Percentiles rank a stretch among this genome's conserved stretches.
Evolutionary conservation across 106 monocot species (phyloP).

Genomic region (Platanthera guangdongensis): DNA sequence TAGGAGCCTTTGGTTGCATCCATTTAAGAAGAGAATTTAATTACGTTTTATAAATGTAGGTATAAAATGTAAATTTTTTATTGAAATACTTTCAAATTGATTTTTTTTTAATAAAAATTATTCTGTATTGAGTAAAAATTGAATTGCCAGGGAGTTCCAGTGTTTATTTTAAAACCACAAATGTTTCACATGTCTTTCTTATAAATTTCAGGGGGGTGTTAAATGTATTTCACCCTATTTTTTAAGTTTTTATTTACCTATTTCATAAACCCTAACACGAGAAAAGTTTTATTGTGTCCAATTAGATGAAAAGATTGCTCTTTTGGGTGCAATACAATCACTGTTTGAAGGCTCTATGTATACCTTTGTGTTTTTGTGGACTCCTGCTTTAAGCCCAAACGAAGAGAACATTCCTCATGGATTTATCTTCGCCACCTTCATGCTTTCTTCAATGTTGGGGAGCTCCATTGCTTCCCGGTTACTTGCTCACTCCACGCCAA

Average conservation of each 20-base stretch:
- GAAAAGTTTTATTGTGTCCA: background rate
- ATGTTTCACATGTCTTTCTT: too few relatives aligned
- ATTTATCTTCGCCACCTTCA: slow-evolving; percentile 97
- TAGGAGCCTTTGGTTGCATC: too few relatives aligned
- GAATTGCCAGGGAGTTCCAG: too few relatives aligned
- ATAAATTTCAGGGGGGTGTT: too few relatives aligned
- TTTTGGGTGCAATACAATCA: slow-evolving; percentile 97
- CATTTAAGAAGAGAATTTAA: too few relatives aligned
- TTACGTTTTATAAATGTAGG: too few relatives aligned
- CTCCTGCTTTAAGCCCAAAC: slow-evolving; percentile 95
- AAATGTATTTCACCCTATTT: too few relatives aligned
- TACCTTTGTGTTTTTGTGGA: slow-evolving; percentile 96
- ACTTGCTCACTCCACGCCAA: slow-evolving; percentile 57
- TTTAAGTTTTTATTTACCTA: background rate
- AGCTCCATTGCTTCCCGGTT: slow-evolving; percentile 87
- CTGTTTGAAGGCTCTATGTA: slow-evolving; percentile 98
- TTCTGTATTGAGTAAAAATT: too few relatives aligned
- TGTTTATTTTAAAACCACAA: too few relatives aligned
- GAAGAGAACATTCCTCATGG: slow-evolving; percentile 94
- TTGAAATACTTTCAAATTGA: too few relatives aligned
- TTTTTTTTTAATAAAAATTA: too few relatives aligned
- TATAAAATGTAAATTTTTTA: too few relatives aligned
- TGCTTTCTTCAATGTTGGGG: slow-evolving; percentile 97
- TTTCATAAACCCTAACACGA: background rate
- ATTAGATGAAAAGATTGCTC: slow-evolving; percentile 94